Evolutionary conservation across 2,329 filamentous ascomycete genomes (phyloP).

Genomic region (Lecanicillium sp.): DNA sequence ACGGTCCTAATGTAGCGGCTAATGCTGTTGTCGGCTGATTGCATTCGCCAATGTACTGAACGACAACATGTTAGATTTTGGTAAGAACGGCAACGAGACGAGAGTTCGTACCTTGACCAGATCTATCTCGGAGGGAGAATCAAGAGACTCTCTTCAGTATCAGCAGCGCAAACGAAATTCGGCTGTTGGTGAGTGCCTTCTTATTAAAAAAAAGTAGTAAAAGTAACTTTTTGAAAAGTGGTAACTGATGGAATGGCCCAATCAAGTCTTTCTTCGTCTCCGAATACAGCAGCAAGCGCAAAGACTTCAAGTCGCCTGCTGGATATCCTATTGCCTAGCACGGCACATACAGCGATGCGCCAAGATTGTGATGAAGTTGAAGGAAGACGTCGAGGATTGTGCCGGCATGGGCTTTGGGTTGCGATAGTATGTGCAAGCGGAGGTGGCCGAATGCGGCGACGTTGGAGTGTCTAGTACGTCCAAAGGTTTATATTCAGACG

Average conservation of each 20-base stretch:
- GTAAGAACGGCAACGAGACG: not conserved
- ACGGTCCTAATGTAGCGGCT: constrained; percentile 6
- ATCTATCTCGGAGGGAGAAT: too few relatives aligned
- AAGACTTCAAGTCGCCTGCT: constrained; percentile 60
- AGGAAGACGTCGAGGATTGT: constrained; percentile 7
- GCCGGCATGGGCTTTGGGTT: constrained; percentile 11
- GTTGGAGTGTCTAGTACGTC: not conserved
- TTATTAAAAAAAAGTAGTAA: too few relatives aligned
- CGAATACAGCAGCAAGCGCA: constrained; percentile 47
- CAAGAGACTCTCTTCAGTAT: too few relatives aligned
- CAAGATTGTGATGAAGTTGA: constrained; percentile 15
- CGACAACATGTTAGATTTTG: not conserved
- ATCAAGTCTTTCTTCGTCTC: constrained; percentile 48
- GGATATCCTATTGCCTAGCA: constrained; percentile 29
- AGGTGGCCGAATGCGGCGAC: constrained; percentile 2
- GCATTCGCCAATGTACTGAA: too few relatives aligned
- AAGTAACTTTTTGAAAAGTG: too few relatives aligned
- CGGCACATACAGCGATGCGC: constrained; percentile 37
- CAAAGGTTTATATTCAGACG: too few relatives aligned
- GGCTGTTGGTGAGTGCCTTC: too few relatives aligned
- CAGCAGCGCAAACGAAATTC: too few relatives aligned
- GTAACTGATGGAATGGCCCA: too few relatives aligned
- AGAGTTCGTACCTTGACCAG: too few relatives aligned
- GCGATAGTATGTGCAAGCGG: not conserved
- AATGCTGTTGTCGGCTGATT: too few relatives aligned